Evolutionary conservation across 345 rosid species (phyloP).

Genomic region (Euclidium syriacum): DNA sequence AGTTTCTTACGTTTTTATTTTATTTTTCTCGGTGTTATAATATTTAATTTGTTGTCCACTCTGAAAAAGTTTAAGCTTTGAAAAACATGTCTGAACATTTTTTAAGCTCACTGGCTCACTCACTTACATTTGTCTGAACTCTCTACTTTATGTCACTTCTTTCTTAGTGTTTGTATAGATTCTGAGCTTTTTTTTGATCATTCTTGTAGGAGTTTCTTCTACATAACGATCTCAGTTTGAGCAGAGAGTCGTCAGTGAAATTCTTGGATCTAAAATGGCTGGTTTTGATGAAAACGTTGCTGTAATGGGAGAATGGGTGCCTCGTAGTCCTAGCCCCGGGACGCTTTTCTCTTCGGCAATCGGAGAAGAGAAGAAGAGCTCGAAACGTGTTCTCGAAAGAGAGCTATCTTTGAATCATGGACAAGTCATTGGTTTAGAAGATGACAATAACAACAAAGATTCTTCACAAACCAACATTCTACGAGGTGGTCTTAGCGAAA

Average conservation of each 20-base stretch:
- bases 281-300: constrained; percentile 67
- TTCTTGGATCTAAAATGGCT: constrained; percentile 41
- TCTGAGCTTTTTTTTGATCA: neutral
- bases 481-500: constrained; percentile 67
- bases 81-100: neutral
- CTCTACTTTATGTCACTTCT: neutral
- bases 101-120: neutral
- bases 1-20: constrained; percentile 1
- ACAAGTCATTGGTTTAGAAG: constrained; percentile 2
- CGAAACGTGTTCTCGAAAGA: constrained; percentile 37
- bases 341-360: constrained; percentile 45
- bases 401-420: constrained; percentile 32
- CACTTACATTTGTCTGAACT: constrained; percentile 10
- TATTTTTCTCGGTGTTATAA: neutral
- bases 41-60: neutral
- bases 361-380: constrained; percentile 43
- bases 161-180: too few relatives aligned
- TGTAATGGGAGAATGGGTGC: constrained; percentile 81
- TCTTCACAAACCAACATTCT: constrained; percentile 14
- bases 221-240: neutral
- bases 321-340: constrained; percentile 62
- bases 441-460: constrained; percentile 28
- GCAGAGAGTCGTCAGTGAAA: neutral
- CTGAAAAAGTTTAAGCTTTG: neutral
- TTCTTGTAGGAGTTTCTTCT: constrained; percentile 8